These are phyloP conservation scores for Trichopus zeylanicus DNA, from an alignment of 116 monocot genomes.

Conservation along the genomic window DNA sequence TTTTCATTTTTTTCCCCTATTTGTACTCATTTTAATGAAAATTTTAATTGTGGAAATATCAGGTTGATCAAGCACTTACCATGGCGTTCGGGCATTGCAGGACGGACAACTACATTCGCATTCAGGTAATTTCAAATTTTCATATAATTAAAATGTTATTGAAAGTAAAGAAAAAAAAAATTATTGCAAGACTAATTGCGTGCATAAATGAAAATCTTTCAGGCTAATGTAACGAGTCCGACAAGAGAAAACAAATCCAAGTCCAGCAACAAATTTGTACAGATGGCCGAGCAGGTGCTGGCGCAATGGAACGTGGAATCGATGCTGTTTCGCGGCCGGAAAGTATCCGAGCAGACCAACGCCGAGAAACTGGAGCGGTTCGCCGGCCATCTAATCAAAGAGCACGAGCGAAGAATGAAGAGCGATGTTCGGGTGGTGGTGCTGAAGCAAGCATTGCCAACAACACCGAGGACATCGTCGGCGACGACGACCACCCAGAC, in stretches of 20 bases:
- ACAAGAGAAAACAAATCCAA: neutral
- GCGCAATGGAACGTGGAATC: conserved; percentile 45
- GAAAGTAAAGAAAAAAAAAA: neutral
- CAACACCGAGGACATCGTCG: no score
- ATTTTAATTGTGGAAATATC: neutral
- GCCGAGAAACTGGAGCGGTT: conserved; percentile 44
- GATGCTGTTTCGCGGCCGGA: conserved; percentile 42
- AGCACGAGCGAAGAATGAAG: conserved; percentile 25
- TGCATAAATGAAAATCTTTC: neutral
- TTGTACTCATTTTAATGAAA: neutral
- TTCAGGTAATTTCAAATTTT: conserved; percentile 45
- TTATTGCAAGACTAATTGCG: neutral
- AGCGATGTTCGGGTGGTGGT: conserved; percentile 17
- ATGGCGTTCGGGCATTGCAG: conserved; percentile 72
- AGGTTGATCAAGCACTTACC: conserved; percentile 82
- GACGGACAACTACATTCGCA: conserved; percentile 56
- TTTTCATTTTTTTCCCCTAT: neutral
- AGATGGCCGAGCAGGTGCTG: conserved; percentile 17
- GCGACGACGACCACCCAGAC: no score
- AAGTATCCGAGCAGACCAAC: conserved; percentile 32
- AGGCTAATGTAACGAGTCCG: neutral
- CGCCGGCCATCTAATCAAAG: conserved; percentile 33
- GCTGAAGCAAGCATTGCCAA: conserved; percentile 20
- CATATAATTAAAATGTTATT: neutral
- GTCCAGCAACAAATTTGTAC: neutral